Evolutionary conservation across 2,329 filamentous ascomycete species (phyloP).

Genomic region (Penicillium sp.): DNA sequence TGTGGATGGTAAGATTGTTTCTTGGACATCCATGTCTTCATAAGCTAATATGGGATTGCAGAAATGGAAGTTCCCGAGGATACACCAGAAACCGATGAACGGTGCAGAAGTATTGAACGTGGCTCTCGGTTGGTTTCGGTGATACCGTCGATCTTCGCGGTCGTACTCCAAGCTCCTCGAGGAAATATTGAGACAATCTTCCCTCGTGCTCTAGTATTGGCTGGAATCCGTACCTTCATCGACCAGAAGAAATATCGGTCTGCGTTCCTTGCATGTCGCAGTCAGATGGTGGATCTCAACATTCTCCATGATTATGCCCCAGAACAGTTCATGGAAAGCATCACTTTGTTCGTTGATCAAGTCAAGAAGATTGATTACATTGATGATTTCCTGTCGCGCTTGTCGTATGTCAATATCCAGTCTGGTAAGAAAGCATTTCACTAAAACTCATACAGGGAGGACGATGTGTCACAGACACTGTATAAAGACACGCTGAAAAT

Average conservation of each 20-base stretch:
- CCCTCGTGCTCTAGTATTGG: constrained; percentile 86
- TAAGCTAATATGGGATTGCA: constrained; percentile 36
- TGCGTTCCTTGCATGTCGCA: constrained; percentile 84
- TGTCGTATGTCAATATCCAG: constrained; percentile 57
- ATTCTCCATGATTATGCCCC: constrained; percentile 93
- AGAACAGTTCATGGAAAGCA: constrained; percentile 73
- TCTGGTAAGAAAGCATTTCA: constrained; percentile 9
- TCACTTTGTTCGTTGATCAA: constrained; percentile 77
- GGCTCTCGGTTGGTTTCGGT: constrained; percentile 83
- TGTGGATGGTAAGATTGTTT: constrained; percentile 55
- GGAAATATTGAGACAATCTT: constrained; percentile 95
- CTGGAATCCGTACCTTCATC: constrained; percentile 79
- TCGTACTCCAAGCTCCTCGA: constrained; percentile 91
- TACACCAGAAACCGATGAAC: constrained; percentile 86
- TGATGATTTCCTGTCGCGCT: constrained; percentile 84
- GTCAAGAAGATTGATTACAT: constrained; percentile 77
- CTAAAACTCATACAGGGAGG: constrained; percentile 55
- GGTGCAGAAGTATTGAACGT: constrained; percentile 87
- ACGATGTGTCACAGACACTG: constrained; percentile 90
- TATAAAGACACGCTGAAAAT: constrained; percentile 77
- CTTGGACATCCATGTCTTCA: background rate
- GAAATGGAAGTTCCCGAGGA: constrained; percentile 80
- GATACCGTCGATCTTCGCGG: constrained; percentile 79
- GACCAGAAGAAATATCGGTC: constrained; percentile 75
- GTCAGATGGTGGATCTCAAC: constrained; percentile 96